These are phyloP conservation scores for Acorus gramineus DNA, from an alignment of 106 monocot genomes.

Conservation along the genomic window DNA sequence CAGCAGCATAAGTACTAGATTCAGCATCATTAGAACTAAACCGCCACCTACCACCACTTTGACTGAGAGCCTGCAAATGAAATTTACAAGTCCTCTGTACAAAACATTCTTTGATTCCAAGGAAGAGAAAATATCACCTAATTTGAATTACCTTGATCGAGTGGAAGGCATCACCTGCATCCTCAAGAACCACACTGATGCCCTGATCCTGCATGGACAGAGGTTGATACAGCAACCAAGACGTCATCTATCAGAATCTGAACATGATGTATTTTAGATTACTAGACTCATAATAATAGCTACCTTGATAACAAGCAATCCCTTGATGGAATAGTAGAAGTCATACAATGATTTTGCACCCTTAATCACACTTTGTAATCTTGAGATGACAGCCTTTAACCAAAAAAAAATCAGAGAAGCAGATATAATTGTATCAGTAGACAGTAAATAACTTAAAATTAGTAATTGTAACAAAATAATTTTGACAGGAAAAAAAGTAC, in stretches of 20 bases:
- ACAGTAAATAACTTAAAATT: not conserved
- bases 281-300: no score
- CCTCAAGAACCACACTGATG: slow-evolving; percentile 27
- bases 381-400: slow-evolving; percentile 42
- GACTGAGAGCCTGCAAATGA: slow-evolving; percentile 61
- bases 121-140: not conserved
- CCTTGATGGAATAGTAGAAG: slow-evolving; percentile 48
- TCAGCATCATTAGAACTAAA: slow-evolving; percentile 61
- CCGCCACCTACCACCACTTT: slow-evolving; percentile 97
- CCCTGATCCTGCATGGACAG: slow-evolving; percentile 62
- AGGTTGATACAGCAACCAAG: no score
- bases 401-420: not conserved
- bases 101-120: not conserved
- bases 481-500: slow-evolving; percentile 14
- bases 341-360: slow-evolving; percentile 48
- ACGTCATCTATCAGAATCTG: no score
- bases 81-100: not conserved
- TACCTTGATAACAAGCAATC: slow-evolving; percentile 80
- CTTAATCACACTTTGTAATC: slow-evolving; percentile 48
- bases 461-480: not conserved
- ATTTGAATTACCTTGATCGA: slow-evolving; percentile 57
- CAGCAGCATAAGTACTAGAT: slow-evolving; percentile 83
- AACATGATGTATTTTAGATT: no score
- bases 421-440: not conserved
- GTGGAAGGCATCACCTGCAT: slow-evolving; percentile 58